Base-by-base conservation (phyloP, 176 grass and related monocot species). In the Carex kokanica region DNA sequence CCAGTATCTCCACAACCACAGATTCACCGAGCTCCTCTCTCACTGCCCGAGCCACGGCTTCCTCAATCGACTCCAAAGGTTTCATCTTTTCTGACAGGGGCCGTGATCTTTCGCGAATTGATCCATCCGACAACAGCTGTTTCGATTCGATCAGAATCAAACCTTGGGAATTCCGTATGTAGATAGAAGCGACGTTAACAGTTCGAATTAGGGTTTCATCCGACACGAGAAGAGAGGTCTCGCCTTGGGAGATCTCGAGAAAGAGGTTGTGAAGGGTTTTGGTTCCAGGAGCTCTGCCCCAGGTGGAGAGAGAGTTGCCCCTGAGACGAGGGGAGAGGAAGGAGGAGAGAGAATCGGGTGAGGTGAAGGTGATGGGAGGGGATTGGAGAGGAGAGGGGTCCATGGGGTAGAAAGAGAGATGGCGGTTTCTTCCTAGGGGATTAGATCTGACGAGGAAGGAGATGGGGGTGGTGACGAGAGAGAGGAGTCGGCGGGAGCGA, bases 51-150 rank as follows among this genome's bases (percentile, higher is more conserved):
- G 31, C 84, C 24, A 86, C 86, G 1, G 91, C 93, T 67, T 90
- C 92, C 86, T 95, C 88, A 10, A 90, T 49, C 14, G 89, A 57
- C 83, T 95, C 95, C 16, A 91, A 86, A 0, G 89, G 96, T 0
- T 84, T 78, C 96, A 98, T 95, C 91, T 98, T 98, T 85, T 98
- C 93, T 0, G 96, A 98, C 0, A 98, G 80, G 13, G 92, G 91
- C 6, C 92, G 84, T 34, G 68, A 86, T n/a, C 93, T 85, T 29
- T 70, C 29, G 1, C 93, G 86, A 74, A 95, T 27, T 31, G 74
- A 83, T 61, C 91, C 96, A 82, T 98, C 96, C 5, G 96, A 98
- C 24, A 98, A 85, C 45, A 98, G 90, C 88, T 98, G 91, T 1
- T 88, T 66, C n/a, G 89, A 86, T 78, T 98, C 95, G 1, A 98